Evolutionary conservation across 2,329 filamentous ascomycete genomes (phyloP), one percentile per base, ranked within the genome.

Genomic region (Colletotrichum sp.): DNA sequence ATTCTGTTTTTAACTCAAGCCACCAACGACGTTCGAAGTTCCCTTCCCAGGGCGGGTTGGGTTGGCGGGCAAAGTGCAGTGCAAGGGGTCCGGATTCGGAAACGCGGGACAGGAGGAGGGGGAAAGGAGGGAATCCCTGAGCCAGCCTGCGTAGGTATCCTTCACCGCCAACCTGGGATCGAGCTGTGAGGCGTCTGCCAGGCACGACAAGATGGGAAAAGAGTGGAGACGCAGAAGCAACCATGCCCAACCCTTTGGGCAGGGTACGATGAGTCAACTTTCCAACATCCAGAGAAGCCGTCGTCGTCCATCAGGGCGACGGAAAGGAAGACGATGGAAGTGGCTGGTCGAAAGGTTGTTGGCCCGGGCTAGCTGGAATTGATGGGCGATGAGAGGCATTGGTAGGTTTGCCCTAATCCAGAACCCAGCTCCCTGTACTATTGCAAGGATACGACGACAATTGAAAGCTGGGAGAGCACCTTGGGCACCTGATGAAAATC

Each of bases 121-220:
- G 57, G n/a, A 79, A 75, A 70, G 78, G 75, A 80, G 77, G 77
- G 59, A 72, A 78, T 64, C 36, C 32, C 69, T 67, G 80, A 77
- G 39, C 26, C 32, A 52, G 44, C 44, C 44, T 2, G 44, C 1
- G 44, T 52, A 52, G 44, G 44, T 52, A 52, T 52, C 77, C 80
- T 82, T 80, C 79, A 80, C 77, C 76, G 73, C 75, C 79, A 74
- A 72, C 65, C 74, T 65, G 69, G 76, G 64, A 71, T 52, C n/a
- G 44, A 52, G 44, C 44, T 52, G 44, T 55, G 78, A 75, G 73
- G 75, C 79, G 69, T 59, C 74, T 78, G 66, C 72, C 59, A 65
- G 68, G 77, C 62, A 68, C 70, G 39, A 77, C 34, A 66, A 44
- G 71, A 77, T 62, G 36, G 44, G 39, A 72, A 72, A 78, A 78